Conservation (phyloP, 1,139 yeast genomes). For the Taiozyma onychis region DNA sequence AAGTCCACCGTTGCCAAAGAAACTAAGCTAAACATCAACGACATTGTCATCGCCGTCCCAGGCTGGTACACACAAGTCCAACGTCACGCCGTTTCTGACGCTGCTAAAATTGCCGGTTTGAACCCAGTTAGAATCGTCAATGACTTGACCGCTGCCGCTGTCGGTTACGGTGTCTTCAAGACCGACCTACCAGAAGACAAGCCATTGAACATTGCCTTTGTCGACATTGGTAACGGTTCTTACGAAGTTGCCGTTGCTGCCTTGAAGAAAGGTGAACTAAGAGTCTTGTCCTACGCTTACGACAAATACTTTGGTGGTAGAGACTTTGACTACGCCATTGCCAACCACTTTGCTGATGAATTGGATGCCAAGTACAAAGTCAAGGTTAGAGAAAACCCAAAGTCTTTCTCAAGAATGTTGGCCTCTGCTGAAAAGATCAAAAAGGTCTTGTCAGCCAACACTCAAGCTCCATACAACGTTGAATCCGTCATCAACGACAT, state of each 20-base stretch:
- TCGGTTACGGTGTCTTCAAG: conserved; percentile 98
- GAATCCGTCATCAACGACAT: conserved; percentile 97
- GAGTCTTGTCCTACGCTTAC: conserved; percentile 84
- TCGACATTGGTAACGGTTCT: conserved; percentile 96
- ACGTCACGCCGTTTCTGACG: conserved; percentile 95
- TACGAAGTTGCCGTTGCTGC: conserved; percentile 89
- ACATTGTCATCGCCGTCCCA: conserved; percentile 93
- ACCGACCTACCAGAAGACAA: conserved; percentile 90
- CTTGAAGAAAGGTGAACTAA: conserved; percentile 93
- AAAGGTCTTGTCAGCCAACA: conserved; percentile 94
- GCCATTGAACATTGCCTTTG: conserved; percentile 84
- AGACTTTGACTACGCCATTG: conserved; percentile 88
- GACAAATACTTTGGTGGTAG: conserved; percentile 99
- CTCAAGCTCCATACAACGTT: conserved; percentile 89
- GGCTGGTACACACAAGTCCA: conserved; percentile 96
- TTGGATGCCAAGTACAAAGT: conserved; percentile 90
- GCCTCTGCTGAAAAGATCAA: conserved; percentile 90
- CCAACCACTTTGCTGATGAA: conserved; percentile 91
- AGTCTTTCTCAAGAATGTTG: conserved; percentile 91
- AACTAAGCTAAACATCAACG: conserved; percentile 74
- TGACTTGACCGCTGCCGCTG: conserved; percentile 98
- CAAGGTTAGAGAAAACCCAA: conserved; percentile 83
- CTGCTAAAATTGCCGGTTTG: conserved; percentile 91
- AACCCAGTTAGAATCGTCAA: conserved; percentile 98
- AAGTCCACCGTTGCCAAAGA: conserved; percentile 77